phyloP scores from a whole-genome alignment of 257 asterid species.

The Solanum chilense region DNA sequence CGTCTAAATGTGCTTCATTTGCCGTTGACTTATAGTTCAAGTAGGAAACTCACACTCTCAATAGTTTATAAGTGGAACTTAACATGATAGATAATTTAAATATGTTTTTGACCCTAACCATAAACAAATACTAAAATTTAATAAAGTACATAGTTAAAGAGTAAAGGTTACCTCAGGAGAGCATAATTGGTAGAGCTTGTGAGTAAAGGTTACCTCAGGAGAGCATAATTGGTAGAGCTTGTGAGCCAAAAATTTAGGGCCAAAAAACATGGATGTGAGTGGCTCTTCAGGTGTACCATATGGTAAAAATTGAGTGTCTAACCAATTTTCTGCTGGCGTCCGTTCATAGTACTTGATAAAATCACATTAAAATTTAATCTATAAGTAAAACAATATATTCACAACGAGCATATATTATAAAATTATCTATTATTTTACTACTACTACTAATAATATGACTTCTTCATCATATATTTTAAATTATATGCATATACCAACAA shows the following conservation, averaged over 20 bases:
- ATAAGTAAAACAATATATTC: neutral
- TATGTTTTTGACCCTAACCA: too few relatives aligned
- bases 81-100: too few relatives aligned
- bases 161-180: constrained; percentile 21
- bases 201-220: constrained; percentile 22
- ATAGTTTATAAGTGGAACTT: too few relatives aligned
- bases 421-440: neutral
- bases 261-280: constrained; percentile 20
- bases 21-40: too few relatives aligned
- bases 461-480: neutral
- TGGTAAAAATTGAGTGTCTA: constrained; percentile 30
- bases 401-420: neutral
- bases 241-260: constrained; percentile 16
- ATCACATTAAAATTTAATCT: neutral
- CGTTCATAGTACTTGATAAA: constrained; percentile 11
- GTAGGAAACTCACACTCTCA: too few relatives aligned
- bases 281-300: constrained; percentile 28
- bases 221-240: constrained; percentile 21
- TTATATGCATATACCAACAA: neutral
- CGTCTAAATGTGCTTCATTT: too few relatives aligned
- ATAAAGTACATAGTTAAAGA: neutral
- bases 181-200: constrained; percentile 19
- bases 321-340: constrained; percentile 22
- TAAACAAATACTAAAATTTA: neutral
- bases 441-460: neutral